Percentiles rank a stretch among this genome's conserved stretches.
phyloP scores from a whole-genome alignment of 208 protist genomes.

The Crithidia brevicula region DNA sequence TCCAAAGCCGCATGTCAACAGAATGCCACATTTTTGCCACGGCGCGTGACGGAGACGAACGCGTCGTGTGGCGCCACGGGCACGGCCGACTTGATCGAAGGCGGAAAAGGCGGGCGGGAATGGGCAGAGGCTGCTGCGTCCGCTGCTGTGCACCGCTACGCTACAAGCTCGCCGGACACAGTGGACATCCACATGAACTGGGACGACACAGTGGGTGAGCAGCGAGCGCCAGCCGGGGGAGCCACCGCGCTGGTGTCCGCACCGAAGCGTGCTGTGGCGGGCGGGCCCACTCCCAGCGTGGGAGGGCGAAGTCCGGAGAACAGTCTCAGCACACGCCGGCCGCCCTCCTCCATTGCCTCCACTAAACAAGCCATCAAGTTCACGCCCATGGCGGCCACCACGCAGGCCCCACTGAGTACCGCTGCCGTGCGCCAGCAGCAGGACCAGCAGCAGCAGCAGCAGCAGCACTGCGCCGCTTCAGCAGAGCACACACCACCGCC shows the following conservation, averaged over 20 bases:
- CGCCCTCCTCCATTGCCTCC: neutral
- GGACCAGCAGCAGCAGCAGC: slow-evolving; percentile 4
- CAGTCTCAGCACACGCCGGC: neutral
- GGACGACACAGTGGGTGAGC: neutral
- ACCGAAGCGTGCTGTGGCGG: neutral
- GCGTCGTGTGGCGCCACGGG: too few species aligned
- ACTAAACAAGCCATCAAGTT: neutral
- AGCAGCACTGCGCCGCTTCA: neutral
- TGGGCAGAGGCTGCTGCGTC: neutral
- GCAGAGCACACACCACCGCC: neutral
- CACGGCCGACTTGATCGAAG: too few species aligned
- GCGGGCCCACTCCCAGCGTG: neutral
- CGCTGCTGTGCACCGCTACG: neutral
- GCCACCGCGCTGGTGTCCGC: neutral
- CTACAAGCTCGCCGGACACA: neutral
- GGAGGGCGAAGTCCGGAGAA: neutral
- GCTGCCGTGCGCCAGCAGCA: slow-evolving; percentile 5
- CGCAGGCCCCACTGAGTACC: slow-evolving; percentile 6
- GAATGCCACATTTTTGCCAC: too few species aligned
- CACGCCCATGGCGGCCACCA: neutral
- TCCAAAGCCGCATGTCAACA: too few species aligned
- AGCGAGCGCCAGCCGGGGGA: neutral
- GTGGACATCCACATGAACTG: neutral
- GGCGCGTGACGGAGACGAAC: too few species aligned
- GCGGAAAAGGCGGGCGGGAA: neutral